Evolutionary conservation across 768 basidiomycete species (phyloP), one percentile per base, ranked within the genome.

Genomic region (Tubosaeta sp.): DNA sequence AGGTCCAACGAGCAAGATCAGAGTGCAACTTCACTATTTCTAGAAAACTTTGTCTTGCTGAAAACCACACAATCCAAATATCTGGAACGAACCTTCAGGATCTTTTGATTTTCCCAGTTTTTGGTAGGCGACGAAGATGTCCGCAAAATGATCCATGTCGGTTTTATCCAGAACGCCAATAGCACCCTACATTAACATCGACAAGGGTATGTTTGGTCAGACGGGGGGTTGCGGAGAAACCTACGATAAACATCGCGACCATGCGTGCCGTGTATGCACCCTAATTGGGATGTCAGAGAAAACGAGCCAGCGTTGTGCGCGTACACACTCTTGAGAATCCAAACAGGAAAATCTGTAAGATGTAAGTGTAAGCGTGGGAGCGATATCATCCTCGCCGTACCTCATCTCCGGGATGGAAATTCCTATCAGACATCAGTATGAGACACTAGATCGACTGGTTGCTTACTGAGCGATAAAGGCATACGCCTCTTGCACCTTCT

Each of bases 401-500:
- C 74, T 89, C 86, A 66, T 89, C 87, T 45, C 85, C 86, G 14
- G 81, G 81, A 45, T 69, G 71, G 58, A 82, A 89, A 57, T 89
- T 89, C 56, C 86, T 89, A 55, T 38, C 37, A 13, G 22, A 35
- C 2, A 22, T 47, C 51, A 22, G 32, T 39, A 43, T 49, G n/a
- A 35, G 19, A 46, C 14, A 19, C 16, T 44, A 19, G 22, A 22
- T 22, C 22, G 22, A 22, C 22, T 22, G 5, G 43, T 14, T 14
- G 71, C 86, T 66, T 59, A 88, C 86, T 89, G 85, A 19, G 87
- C 80, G 59, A 89, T 84, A 62, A 89, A 89, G n/a, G 79, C 84
- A 68, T 88, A 87, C 32, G 82, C 86, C 57, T 88, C 85, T 68
- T 88, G 83, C 3, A 89, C 84, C 61, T 89, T 88, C 52, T 84